phyloP scores from a whole-genome alignment of 2,329 filamentous ascomycete species.

The Fusarium cyanostomum region DNA sequence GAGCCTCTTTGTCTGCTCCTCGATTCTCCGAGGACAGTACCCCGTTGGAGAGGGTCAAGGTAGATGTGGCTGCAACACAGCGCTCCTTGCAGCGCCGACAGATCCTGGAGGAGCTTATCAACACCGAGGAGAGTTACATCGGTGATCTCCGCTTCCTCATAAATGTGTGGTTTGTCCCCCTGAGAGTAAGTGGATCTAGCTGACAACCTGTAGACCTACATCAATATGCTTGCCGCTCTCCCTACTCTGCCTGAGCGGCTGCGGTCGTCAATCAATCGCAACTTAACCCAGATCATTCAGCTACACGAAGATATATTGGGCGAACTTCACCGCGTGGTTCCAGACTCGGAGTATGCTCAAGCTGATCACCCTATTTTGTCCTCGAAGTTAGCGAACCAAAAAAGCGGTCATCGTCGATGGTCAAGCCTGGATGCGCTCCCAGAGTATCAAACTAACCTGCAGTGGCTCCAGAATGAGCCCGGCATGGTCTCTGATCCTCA shows the following conservation, averaged over 20 bases:
- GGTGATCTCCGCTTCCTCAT: conserved; percentile 86
- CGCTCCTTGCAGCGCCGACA: conserved; percentile 79
- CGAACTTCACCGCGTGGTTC: conserved; percentile 76
- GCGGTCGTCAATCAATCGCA: conserved; percentile 78
- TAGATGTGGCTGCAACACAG: conserved; percentile 76
- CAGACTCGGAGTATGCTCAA: conserved; percentile 71
- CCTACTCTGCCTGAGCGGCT: conserved; percentile 71
- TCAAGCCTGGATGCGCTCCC: conserved; percentile 58
- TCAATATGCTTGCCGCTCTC: conserved; percentile 77
- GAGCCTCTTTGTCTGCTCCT: conserved; percentile 66
- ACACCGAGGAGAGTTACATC: conserved; percentile 89
- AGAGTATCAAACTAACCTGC: conserved; percentile 50
- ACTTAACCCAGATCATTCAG: conserved; percentile 80
- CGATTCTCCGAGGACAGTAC: conserved; percentile 72
- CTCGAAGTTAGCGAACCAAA: conserved; percentile 18
- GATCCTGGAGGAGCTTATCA: conserved; percentile 85
- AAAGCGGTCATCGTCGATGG: conserved; percentile 56
- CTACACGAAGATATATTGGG: conserved; percentile 84
- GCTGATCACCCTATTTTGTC: conserved; percentile 29
- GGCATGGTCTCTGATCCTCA: conserved; percentile 67
- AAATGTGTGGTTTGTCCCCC: conserved; percentile 67
- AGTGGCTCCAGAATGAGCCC: conserved; percentile 58
- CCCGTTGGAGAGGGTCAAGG: conserved; percentile 63
- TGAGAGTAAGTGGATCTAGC: neutral
- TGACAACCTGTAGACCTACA: conserved; percentile 68